A percentile compares a stretch with the other conserved stretches of the same genome.
These are phyloP conservation scores for Ichthyophonus hoferi DNA, from an alignment of 208 protist species.

Conservation along the genomic window DNA sequence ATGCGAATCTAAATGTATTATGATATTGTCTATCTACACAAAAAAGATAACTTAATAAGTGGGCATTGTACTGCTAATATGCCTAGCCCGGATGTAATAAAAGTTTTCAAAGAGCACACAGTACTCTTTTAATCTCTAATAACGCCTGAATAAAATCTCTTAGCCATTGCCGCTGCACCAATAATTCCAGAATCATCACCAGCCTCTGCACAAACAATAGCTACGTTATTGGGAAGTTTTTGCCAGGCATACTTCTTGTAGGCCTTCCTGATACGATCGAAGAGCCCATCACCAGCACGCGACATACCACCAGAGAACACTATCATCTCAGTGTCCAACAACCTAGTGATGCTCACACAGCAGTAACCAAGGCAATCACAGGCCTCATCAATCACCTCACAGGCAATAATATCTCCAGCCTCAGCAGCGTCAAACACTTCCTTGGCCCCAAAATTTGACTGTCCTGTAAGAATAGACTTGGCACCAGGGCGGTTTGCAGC, in stretches of 20 bases:
- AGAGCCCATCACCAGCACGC: background rate
- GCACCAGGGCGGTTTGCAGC: background rate
- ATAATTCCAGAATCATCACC: constrained; percentile 18
- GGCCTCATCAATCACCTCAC: background rate
- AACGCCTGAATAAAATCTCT: background rate
- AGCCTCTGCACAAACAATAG: constrained; percentile 1
- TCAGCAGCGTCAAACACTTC: constrained; percentile 10
- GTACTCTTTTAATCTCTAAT: no score
- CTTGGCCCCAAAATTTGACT: background rate
- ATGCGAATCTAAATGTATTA: no score
- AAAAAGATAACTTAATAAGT: no score
- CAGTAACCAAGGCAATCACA: background rate
- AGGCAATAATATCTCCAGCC: background rate
- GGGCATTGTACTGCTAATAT: no score
- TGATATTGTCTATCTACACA: no score
- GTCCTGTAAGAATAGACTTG: background rate
- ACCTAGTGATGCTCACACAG: background rate
- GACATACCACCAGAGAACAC: constrained; percentile 25
- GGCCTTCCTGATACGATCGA: background rate
- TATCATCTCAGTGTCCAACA: constrained; percentile 5
- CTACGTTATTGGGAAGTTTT: constrained; percentile 12
- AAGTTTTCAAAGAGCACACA: no score
- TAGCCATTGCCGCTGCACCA: constrained; percentile 20
- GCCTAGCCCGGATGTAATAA: no score
- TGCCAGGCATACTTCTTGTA: constrained; percentile 7